Evolutionary conservation across 2,329 filamentous ascomycete species (phyloP), one percentile per base, ranked within the genome.

Genomic region (Daldinia sp.): DNA sequence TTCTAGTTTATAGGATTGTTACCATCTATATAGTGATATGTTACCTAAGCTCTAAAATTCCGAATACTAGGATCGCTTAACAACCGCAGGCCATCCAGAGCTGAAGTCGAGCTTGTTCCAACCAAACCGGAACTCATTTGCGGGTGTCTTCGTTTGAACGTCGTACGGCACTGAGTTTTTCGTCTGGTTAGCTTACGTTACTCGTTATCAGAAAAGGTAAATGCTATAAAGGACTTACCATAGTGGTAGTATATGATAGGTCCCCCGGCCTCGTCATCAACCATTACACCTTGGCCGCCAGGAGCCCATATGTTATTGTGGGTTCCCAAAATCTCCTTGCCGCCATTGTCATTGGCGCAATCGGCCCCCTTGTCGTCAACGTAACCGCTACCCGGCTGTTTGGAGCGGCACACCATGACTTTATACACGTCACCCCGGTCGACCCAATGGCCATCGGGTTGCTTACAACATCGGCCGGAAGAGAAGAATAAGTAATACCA

Each of bases 51-150:
- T 27, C 3, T 8, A n/a, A 11, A 25, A 15, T 27, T 9, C n/a
- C 3, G 10, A 7, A n/a, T 6, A 8, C 9, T 8, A 45, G 10
- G 21, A 27, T 23, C 21, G n/a, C 13, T 45, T 15, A 43, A 70
- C 57, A 11, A 71, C 43, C 11, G 17, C 37, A 10, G 69, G 69
- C 69, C 69, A 71, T 9, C 68, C 69, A 25, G 64, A 64, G 30
- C 59, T 52, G 25, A 71, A 71, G 32, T 68, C 54, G 21, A 70
- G 65, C 61, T 70, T 70, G 37, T 70, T 70, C 68, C 68, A 70
- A 35, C 68, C 68, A 27, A 70, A 67, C 1, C 63, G 58, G 53
- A 61, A 69, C 27, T 41, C 56, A 13, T 65, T 62, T 9, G 50
- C 58, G 2, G 62, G 64, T 3, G 39, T 62, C 5, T 67, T 62